phyloP scores from a whole-genome alignment of 2,329 filamentous ascomycete genomes.

The Colletotrichum sp. region DNA sequence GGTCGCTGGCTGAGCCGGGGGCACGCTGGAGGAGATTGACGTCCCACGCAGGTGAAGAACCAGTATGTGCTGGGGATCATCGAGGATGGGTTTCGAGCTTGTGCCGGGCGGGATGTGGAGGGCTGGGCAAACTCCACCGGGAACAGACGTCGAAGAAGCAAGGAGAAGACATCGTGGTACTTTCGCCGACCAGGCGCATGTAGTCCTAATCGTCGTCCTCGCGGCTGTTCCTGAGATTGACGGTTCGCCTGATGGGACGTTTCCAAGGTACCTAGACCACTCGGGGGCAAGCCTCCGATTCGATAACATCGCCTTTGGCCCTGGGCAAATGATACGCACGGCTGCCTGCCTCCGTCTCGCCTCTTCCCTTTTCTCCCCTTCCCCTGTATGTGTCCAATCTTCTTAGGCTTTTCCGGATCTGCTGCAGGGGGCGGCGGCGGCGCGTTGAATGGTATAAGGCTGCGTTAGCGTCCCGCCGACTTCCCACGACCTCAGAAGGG shows the following conservation, averaged over 20 bases:
- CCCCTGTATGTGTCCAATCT: background rate
- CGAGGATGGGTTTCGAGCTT: background rate
- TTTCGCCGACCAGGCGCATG: background rate
- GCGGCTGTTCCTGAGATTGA: background rate
- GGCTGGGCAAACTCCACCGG: background rate
- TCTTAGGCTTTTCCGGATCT: background rate
- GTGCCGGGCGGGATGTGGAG: background rate
- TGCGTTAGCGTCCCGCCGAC: background rate
- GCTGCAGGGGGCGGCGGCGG: background rate
- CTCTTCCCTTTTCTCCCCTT: background rate
- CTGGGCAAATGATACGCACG: background rate
- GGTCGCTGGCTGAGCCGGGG: background rate
- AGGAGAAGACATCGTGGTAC: background rate
- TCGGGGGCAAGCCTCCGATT: background rate
- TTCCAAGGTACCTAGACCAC: background rate
- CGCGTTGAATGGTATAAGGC: constrained; percentile 8
- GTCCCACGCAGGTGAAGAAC: background rate
- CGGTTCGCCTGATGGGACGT: constrained; percentile 1
- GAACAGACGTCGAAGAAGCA: background rate
- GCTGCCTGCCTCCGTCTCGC: background rate
- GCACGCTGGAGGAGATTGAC: background rate
- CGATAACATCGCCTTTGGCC: background rate
- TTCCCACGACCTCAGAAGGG: background rate
- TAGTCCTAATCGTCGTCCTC: background rate
- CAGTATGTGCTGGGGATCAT: background rate